These are phyloP conservation scores for Geotrichum reessii DNA, from an alignment of 1,139 yeast species.

Conservation along the genomic window DNA sequence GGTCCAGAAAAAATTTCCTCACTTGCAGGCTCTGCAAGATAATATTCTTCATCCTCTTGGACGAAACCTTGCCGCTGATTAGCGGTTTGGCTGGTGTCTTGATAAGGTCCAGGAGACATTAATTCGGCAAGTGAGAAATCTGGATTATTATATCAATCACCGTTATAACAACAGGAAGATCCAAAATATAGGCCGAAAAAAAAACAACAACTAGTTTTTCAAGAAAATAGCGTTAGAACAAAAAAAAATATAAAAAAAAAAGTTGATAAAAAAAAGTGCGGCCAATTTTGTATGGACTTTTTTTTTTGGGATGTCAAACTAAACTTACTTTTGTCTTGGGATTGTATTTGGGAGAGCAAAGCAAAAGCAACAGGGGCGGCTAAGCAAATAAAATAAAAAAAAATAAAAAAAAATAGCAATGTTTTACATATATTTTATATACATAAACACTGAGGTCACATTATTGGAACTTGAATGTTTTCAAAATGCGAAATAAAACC, in stretches of 20 bases:
- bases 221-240: background rate
- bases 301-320: background rate
- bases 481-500: no score
- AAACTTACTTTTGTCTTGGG: background rate
- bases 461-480: no score
- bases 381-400: background rate
- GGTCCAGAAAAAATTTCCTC: slow-evolving; percentile 87
- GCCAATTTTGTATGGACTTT: background rate
- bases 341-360: background rate
- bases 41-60: slow-evolving; percentile 21
- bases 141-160: background rate
- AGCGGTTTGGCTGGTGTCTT: background rate
- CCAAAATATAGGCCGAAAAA: background rate
- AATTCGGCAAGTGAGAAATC: background rate
- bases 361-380: background rate
- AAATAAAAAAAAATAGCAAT: background rate
- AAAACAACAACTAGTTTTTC: background rate
- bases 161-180: background rate
- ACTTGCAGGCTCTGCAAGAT: slow-evolving; percentile 36
- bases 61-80: background rate
- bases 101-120: slow-evolving; percentile 10
- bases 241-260: background rate
- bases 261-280: background rate
- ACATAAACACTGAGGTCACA: no score
- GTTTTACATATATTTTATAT: no score